Evolutionary conservation across 2,329 filamentous ascomycete species (phyloP), one percentile per base, ranked within the genome.

Genomic region (Claviceps purpurea): DNA sequence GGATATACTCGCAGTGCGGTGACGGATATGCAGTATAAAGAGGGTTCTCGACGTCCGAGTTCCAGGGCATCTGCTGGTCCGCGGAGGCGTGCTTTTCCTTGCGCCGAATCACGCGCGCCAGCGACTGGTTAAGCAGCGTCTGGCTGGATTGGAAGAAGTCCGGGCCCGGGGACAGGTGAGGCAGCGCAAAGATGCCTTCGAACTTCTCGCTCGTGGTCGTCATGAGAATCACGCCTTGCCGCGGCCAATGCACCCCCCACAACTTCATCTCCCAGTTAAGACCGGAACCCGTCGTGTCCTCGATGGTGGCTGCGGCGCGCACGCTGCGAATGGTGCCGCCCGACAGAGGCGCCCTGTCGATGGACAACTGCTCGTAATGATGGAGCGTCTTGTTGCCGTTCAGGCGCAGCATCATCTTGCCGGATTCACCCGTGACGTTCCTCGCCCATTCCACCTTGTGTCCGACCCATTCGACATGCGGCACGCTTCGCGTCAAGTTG

Each of bases 161-260:
- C 3, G 70, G 63, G 20, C 71, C 67, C 0, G 87, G 77, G 0
- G 86, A 75, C 50, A 98, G 76, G 66, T 97, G 89, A 26, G 93
- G 90, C 47, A 97, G 71, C 2, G 84, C 86, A 65, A 95, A 95
- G 52, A 97, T 84, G 44, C 93, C 90, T n/a, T 85, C 81, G 62
- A 93, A 93, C 71, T 95, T 96, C 63, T 95, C 87, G 66, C 89
- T 96, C 47, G 89, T 91, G 0, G 91, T 96, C 1, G 85, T 87
- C 63, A 97, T 71, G 39, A 97, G 71, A 49, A 93, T 79, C 14
- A 82, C 79, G 1, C 93, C 93, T 56, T 85, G 79, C n/a, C 78
- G 76, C 40, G 85, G 82, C 74, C 89, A 94, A 70, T 97, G 91
- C 4, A 94, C 77, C 3, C 93, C 93, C 66, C 89, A 84, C 49